Base-by-base conservation (phyloP, 1,284 basidiomycete species). In the Binderoboletus segoi region DNA sequence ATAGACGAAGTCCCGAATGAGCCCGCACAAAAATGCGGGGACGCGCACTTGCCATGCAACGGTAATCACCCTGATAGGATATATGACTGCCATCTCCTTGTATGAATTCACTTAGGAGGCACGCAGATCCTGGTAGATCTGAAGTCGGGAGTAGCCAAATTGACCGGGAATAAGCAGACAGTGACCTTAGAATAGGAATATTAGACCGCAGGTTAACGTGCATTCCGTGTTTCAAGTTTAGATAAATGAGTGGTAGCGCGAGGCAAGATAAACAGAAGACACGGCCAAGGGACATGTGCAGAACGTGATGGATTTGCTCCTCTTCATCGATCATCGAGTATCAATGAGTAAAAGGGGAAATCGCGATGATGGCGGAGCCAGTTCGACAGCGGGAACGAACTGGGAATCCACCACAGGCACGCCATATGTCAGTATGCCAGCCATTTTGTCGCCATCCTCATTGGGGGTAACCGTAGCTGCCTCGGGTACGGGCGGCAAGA, bases 341-440 rank as follows among this genome's bases (percentile, higher is more conserved):
- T 73, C 67, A 52, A 74, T 42, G 37, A 74, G 67, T 42, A 76
- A 61, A 59, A 77, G 64, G 8, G 72, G 72, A 64, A 77, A 77
- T 58, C 85, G 75, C 46, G 81, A 74, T 51, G 79, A 80, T 28
- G 83, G 79, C 58, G 83, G 83, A 21, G 80, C 82, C 40, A 84
- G 64, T 54, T 82, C 78, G 32, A 85, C 64, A 37, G 79, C 77
- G 33, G 79, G 68, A 50, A 79, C 74, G 63, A 81, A 81, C 40
- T 77, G 74, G 56, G 79, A 73, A 48, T 82, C 80, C 45, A 72
- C 57, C 21, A 69, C 65, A 51, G 82, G 80, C 43, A 73, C 67
- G 13, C 81, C 82, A 56, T 76, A 74, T 42, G 74, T 73, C 52
- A 82, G 66, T 38, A 82, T 70, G 21, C 70, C 64, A n/a, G 68